Conservation (phyloP, 2,329 filamentous ascomycete genomes). For the Ceratocystis alfenasii region DNA sequence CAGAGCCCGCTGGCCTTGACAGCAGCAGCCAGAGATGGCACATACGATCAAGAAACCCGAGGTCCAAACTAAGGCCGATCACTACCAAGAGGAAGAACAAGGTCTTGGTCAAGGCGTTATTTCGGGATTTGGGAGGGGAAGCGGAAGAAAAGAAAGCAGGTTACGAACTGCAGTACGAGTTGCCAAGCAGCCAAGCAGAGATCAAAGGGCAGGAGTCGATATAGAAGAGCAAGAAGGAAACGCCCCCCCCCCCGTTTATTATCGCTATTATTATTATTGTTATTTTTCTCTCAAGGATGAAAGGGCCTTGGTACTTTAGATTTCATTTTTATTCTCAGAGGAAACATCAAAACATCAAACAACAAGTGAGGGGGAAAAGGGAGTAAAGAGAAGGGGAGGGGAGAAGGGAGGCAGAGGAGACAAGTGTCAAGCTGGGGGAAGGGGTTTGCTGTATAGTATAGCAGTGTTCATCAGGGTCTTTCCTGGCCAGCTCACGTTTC, state of each 20-base stretch:
- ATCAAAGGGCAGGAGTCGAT: not conserved
- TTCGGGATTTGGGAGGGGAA: not conserved
- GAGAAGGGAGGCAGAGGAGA: not conserved
- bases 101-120: not conserved
- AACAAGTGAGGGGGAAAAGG: not conserved
- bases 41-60: not conserved
- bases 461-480: not conserved
- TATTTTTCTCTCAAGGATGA: not conserved
- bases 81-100: not conserved
- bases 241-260: not conserved
- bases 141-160: not conserved
- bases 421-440: not conserved
- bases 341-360: not conserved
- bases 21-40: not conserved
- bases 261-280: too few relatives aligned
- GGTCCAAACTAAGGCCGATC: not conserved
- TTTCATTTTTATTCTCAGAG: not conserved
- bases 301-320: not conserved
- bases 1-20: not conserved
- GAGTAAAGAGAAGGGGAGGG: not conserved
- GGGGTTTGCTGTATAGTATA: not conserved
- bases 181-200: not conserved
- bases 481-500: not conserved
- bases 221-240: not conserved
- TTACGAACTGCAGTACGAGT: too few relatives aligned